These are phyloP conservation scores for Guillardia theta DNA, from an alignment of 78 protist genomes.

Conservation along the genomic window DNA sequence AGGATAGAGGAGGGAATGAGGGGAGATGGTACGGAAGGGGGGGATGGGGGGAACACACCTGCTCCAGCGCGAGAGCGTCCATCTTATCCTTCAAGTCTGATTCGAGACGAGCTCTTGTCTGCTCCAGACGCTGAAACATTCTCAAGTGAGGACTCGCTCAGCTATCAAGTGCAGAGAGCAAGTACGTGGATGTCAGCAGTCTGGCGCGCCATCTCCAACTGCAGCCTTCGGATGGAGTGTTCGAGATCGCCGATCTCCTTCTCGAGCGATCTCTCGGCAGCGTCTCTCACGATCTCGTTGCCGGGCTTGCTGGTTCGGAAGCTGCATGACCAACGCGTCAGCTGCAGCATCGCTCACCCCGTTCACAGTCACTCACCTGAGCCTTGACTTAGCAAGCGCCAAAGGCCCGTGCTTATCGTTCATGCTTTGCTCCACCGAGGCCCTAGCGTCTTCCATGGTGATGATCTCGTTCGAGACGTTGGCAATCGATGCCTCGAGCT, in stretches of 20 bases:
- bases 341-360: no score
- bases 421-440: slow-evolving; percentile 8
- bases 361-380: no score
- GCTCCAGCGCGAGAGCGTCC: slow-evolving; percentile 32
- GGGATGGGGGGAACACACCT: background rate
- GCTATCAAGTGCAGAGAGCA: background rate
- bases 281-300: slow-evolving; percentile 31
- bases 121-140: background rate
- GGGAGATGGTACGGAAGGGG: background rate
- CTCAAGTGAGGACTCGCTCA: background rate
- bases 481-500: background rate
- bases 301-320: background rate
- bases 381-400: slow-evolving; percentile 28
- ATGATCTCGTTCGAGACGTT: background rate
- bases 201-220: slow-evolving; percentile 26
- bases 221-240: slow-evolving; percentile 19
- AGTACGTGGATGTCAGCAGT: background rate
- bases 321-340: no score
- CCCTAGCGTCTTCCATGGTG: slow-evolving; percentile 3
- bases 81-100: background rate
- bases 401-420: slow-evolving; percentile 42
- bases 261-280: slow-evolving; percentile 6
- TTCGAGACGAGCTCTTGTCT: background rate
- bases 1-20: background rate
- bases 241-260: slow-evolving; percentile 31